Evolutionary conservation across 2,329 filamentous ascomycete species (phyloP).

Genomic region (Botrytis sinoallii): DNA sequence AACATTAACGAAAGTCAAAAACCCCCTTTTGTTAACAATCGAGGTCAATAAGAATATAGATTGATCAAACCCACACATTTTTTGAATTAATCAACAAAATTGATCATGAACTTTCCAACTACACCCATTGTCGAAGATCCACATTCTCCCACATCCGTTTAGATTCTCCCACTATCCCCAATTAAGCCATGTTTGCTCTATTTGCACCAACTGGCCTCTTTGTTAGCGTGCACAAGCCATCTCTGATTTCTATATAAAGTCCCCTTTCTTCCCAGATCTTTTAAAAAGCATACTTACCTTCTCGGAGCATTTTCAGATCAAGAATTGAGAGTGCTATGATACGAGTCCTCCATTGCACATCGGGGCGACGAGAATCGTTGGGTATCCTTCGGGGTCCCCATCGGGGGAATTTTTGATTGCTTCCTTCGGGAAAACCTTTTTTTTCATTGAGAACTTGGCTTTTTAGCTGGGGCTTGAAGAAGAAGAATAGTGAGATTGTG

Average conservation of each 20-base stretch:
- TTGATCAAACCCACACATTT: not conserved
- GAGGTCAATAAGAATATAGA: not conserved
- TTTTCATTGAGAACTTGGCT: conserved; percentile 42
- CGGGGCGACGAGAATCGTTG: conserved; percentile 47
- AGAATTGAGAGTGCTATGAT: conserved; percentile 30
- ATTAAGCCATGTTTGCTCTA: not conserved
- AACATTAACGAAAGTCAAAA: too few species aligned
- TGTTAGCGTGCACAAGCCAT: not conserved
- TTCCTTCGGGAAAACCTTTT: conserved; percentile 15
- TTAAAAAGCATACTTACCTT: conserved; percentile 41
- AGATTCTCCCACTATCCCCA: not conserved
- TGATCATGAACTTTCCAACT: conserved; percentile 1
- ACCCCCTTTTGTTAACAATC: too few species aligned
- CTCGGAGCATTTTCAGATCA: conserved; percentile 34
- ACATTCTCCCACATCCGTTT: not conserved
- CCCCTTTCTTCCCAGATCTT: conserved; percentile 20
- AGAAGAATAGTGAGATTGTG: conserved; percentile 24
- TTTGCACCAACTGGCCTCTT: conserved; percentile 1
- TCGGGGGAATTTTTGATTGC: conserved; percentile 41
- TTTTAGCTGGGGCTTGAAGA: conserved; percentile 39
- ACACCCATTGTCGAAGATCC: not conserved
- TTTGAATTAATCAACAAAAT: not conserved
- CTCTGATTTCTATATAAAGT: not conserved
- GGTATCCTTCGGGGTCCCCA: conserved; percentile 39
- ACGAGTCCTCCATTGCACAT: conserved; percentile 56